phyloP scores from a whole-genome alignment of 768 basidiomycete genomes.

The Collybia sordida region DNA sequence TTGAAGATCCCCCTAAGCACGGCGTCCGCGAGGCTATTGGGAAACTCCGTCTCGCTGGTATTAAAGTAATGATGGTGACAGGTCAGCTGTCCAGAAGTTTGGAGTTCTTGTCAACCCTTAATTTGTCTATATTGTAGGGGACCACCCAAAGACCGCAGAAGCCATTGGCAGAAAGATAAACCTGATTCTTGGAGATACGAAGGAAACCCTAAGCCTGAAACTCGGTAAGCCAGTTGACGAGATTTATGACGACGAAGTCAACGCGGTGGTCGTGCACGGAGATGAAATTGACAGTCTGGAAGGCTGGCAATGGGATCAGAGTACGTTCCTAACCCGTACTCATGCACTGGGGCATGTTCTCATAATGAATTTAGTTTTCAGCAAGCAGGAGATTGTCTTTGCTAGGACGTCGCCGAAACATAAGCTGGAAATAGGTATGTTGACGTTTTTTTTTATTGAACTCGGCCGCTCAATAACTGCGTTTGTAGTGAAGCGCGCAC shows the following conservation, averaged over 20 bases:
- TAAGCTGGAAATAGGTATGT: slow-evolving; percentile 68
- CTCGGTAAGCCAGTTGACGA: slow-evolving; percentile 54
- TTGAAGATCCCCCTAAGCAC: slow-evolving; percentile 72
- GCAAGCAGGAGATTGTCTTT: slow-evolving; percentile 69
- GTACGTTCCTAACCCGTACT: slow-evolving; percentile 33
- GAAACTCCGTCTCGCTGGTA: slow-evolving; percentile 67
- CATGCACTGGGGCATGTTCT: neutral
- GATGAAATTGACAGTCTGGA: slow-evolving; percentile 66
- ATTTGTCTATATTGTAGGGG: slow-evolving; percentile 33
- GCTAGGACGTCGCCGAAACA: slow-evolving; percentile 72
- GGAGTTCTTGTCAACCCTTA: neutral
- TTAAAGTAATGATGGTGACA: slow-evolving; percentile 79
- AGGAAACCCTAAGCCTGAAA: slow-evolving; percentile 56
- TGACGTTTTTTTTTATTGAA: too few relatives aligned
- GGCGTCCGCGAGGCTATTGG: slow-evolving; percentile 73
- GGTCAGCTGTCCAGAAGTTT: slow-evolving; percentile 31
- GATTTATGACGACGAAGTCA: slow-evolving; percentile 68
- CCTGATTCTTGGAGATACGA: slow-evolving; percentile 64
- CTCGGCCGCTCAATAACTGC: too few relatives aligned
- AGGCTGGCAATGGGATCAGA: slow-evolving; percentile 77
- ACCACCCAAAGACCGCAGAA: slow-evolving; percentile 74
- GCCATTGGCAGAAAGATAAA: slow-evolving; percentile 76
- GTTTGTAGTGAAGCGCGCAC: slow-evolving; percentile 63
- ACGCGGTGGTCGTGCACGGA: slow-evolving; percentile 66
- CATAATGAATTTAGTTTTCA: slow-evolving; percentile 46